Conservation (phyloP, 257 asterid genomes). For the Salvia hispanica region DNA sequence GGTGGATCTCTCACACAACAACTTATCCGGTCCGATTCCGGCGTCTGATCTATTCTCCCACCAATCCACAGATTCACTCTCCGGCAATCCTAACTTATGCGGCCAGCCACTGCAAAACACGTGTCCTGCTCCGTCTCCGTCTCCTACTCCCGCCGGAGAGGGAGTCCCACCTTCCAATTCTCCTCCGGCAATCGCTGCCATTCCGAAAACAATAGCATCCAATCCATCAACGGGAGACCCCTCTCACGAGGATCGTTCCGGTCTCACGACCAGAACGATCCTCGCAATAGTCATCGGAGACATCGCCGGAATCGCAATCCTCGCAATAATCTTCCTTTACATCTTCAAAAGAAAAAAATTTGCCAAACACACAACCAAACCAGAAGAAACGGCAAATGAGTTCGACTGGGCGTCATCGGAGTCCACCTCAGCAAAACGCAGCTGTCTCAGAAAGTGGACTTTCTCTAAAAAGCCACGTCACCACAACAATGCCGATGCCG, state of each 20-base stretch:
- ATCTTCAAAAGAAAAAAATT: conserved; percentile 29
- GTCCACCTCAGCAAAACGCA: conserved; percentile 55
- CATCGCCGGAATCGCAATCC: conserved; percentile 60
- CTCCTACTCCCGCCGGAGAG: conserved; percentile 33
- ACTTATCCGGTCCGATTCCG: conserved; percentile 64
- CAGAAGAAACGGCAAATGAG: conserved; percentile 50
- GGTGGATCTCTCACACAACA: conserved; percentile 66
- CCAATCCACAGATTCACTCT: conserved; percentile 45
- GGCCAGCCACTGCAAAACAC: conserved; percentile 53
- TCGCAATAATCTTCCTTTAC: conserved; percentile 45
- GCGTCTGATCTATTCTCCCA: conserved; percentile 39
- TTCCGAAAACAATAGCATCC: conserved; percentile 61
- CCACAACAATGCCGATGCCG: conserved; percentile 32
- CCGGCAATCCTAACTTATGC: conserved; percentile 69
- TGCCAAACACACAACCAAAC: conserved; percentile 28
- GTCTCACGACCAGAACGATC: conserved; percentile 50
- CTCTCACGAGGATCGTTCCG: conserved; percentile 15
- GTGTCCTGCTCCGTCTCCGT: conserved; percentile 48
- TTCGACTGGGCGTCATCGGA: conserved; percentile 84
- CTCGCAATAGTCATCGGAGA: conserved; percentile 70
- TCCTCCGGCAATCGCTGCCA: conserved; percentile 91
- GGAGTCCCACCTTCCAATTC: conserved; percentile 42
- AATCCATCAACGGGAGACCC: conserved; percentile 33
- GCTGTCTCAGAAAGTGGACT: conserved; percentile 72
- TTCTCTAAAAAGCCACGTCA: conserved; percentile 56